These are phyloP conservation scores for Pleodorina starrii DNA, from an alignment of 139 green algal species.

Conservation along the genomic window DNA sequence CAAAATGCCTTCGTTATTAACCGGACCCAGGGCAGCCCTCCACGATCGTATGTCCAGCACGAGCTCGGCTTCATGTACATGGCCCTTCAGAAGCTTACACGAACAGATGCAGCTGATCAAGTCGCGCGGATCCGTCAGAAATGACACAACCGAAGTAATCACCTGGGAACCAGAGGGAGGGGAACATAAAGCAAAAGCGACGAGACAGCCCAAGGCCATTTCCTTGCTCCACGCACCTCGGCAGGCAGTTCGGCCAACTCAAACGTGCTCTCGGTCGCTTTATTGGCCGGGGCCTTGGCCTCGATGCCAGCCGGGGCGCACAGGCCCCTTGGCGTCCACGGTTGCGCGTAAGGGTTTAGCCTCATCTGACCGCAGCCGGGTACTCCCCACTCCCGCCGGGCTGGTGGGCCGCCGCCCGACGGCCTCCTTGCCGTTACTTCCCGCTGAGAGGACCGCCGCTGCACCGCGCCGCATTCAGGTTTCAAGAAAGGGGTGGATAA, in stretches of 20 bases:
- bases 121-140: not conserved
- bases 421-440: not conserved
- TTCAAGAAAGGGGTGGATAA: not conserved
- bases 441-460: constrained; percentile 15
- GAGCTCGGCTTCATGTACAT: constrained; percentile 4
- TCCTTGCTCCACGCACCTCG: not conserved
- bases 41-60: not conserved
- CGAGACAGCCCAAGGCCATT: not conserved
- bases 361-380: not conserved
- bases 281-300: not conserved
- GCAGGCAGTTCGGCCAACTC: not conserved
- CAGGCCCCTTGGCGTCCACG: not conserved
- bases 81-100: not conserved
- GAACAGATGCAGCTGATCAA: not conserved
- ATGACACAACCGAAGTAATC: not conserved
- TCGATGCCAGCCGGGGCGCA: not conserved
- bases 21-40: not conserved
- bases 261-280: not conserved
- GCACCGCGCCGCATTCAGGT: constrained; percentile 18
- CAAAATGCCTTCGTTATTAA: not conserved
- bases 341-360: constrained; percentile 18
- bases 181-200: not conserved
- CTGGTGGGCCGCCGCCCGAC: constrained; percentile 11
- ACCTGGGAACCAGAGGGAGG: not conserved
- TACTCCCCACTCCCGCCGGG: not conserved